Base-by-base conservation (phyloP, 345 rosid species). In the Brassica incana region DNA sequence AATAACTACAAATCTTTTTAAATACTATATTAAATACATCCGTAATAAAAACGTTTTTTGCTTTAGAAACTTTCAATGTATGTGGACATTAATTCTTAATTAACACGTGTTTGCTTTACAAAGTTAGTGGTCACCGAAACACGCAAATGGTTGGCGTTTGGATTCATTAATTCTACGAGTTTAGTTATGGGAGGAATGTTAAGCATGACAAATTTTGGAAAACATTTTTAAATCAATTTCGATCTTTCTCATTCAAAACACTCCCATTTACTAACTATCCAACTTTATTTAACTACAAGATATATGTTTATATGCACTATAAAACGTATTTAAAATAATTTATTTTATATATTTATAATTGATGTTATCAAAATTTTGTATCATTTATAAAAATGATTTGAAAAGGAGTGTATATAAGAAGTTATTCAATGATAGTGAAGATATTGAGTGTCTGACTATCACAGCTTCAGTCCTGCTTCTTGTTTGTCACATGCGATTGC, bases 401-500 rank as follows among this genome's bases (percentile, higher is more conserved):
- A 50, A 50, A n/a, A 50, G 14, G 11, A 3, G 4, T 40, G 48
- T 14, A 58, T 65, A 71, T 35, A 54, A 68, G 18, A 73, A 45
- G 30, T 67, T 67, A 79, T 79, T 33, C 8, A 73, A 15, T 25
- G 36, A 38, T 16, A 59, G 36, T 60, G 69, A 73, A 79, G 30
- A 58, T 35, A 54, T 52, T 12, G 76, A 54, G 64, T 75, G 59
- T 33, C 83, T 81, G 80, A 33, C 73, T 76, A 45, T 72, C 68
- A 59, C 80, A 76, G 80, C 70, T 76, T 76, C 67, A 65, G 59
- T 72, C 65, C 77, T 76, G 74, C 80, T 65, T 4, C 65, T 76
- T 76, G 77, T 76, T 76, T 72, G 50, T 81, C 83, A 81, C 83
- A 81, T 81, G 83, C 83, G 60, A 65, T 66, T 76, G 83, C 67